Base-by-base conservation (phyloP, 2,329 filamentous ascomycete genomes). In the Endoconidiophora polonica region DNA sequence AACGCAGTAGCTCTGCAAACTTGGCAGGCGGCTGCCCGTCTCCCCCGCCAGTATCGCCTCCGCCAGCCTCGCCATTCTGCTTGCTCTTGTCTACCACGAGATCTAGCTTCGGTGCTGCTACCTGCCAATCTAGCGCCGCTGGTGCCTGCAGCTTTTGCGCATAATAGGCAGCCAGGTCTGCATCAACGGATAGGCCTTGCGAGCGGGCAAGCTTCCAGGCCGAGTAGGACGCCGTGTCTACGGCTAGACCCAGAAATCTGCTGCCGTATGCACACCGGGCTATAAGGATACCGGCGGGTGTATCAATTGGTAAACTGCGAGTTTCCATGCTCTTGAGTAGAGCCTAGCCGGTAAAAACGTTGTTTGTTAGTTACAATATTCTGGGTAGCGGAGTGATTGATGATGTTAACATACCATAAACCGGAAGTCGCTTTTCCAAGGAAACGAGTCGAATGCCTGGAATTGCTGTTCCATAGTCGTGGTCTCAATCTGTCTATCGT, bases 1-100 rank as follows among this genome's bases (percentile, higher is more conserved):
- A 74, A 58, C 86, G 82, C 50, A 94, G 81, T 54, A 95, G 86
- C 56, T 90, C 79, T 5, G 84, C 81, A 63, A 95, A 94, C 36
- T 44, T 43, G 6, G 44, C 65, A 66, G n/a, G 56, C 59, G 3
- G 52, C 56, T 5, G 56, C 49, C 12, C 52, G 50, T 2, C 54
- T 52, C n/a, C 55, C 51, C 5, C 16, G 16, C 16, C 16, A 18
- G 16, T 18, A 55, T 52, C 6, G 56, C 59, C 54, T 18, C 56
- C 55, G 2, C 56, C 53, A 14, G 14, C 18, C 36, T 44, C 50
- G 2, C 49, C 24, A 22, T 16, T 22, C 20, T 9, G 20, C 5
- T 20, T 36, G 20, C 61, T 62, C 23, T 64, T 65, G 46, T 72
- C 68, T 23, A 73, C 60, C 45, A 61, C 68, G 18, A 73, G 62